These are phyloP conservation scores for Hymenoscyphus albidus DNA, from an alignment of 2,329 filamentous ascomycete species.

Conservation along the genomic window DNA sequence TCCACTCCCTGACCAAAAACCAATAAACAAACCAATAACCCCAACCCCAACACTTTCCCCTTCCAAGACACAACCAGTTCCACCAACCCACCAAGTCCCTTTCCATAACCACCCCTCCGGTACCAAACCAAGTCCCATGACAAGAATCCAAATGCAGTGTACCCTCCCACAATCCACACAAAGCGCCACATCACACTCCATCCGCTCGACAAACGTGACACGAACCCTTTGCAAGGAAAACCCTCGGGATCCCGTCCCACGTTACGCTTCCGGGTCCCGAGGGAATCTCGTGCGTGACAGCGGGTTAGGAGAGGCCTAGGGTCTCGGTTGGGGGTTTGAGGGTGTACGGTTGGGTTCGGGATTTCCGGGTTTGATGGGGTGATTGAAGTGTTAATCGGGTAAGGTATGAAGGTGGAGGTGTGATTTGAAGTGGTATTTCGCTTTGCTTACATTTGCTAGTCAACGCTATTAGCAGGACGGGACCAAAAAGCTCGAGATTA, in stretches of 20 bases:
- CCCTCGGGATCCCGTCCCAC: neutral
- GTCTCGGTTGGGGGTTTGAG: too few relatives aligned
- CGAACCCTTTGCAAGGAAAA: neutral
- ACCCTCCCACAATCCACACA: neutral
- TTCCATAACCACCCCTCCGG: neutral
- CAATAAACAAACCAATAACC: too few relatives aligned
- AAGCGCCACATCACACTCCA: neutral
- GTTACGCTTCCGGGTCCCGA: neutral
- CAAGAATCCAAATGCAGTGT: neutral
- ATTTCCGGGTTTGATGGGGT: too few relatives aligned
- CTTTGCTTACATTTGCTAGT: too few relatives aligned
- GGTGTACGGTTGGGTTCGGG: too few relatives aligned
- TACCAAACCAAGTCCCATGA: neutral
- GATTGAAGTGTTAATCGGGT: too few relatives aligned
- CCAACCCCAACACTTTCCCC: neutral
- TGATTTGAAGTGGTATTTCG: too few relatives aligned
- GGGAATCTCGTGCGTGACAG: constrained; percentile 1
- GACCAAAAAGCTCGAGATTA: too few relatives aligned
- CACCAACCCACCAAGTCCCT: neutral
- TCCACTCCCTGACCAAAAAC: too few relatives aligned
- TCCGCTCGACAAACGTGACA: neutral
- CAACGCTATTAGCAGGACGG: too few relatives aligned
- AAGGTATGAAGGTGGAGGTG: too few relatives aligned
- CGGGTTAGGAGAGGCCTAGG: neutral
- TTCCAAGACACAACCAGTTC: neutral